Percentiles rank a stretch among this genome's conserved stretches.
phyloP scores from a whole-genome alignment of 176 grass and related monocot genomes.

The Metroxylon sagu region DNA sequence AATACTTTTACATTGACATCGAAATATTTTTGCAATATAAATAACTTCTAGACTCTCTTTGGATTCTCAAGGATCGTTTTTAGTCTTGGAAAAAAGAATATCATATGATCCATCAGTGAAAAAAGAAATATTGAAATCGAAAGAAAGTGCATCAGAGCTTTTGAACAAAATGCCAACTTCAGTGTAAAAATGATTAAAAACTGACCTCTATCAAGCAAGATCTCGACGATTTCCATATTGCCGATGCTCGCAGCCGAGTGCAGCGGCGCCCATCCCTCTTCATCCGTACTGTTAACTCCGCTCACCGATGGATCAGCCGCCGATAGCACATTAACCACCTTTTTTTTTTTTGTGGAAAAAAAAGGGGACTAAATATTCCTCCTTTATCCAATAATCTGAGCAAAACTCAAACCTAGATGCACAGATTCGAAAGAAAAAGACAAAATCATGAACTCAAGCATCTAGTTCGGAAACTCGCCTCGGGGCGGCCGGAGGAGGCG shows the following conservation, averaged over 20 bases:
- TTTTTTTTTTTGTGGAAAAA: too few species aligned
- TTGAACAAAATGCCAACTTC: too few species aligned
- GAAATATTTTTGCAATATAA: too few species aligned
- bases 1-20: too few species aligned
- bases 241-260: slow-evolving; percentile 70
- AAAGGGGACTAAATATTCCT: too few species aligned
- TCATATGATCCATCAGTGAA: background rate
- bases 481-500: slow-evolving; percentile 31
- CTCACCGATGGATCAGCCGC: slow-evolving; percentile 29
- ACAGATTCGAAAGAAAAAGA: background rate
- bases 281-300: slow-evolving; percentile 64
- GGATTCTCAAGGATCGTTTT: too few species aligned
- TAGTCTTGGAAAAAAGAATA: too few species aligned
- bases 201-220: slow-evolving; percentile 66
- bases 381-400: too few species aligned
- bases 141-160: background rate
- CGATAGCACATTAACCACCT: slow-evolving; percentile 53
- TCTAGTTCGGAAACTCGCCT: slow-evolving; percentile 22
- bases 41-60: too few species aligned
- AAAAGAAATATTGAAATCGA: background rate
- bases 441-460: background rate
- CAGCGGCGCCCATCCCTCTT: slow-evolving; percentile 89
- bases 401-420: background rate
- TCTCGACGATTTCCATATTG: slow-evolving; percentile 49
- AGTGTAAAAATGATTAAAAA: background rate